phyloP scores from a whole-genome alignment of 352 stramenopile species.

The Aphanomyces invadans region DNA sequence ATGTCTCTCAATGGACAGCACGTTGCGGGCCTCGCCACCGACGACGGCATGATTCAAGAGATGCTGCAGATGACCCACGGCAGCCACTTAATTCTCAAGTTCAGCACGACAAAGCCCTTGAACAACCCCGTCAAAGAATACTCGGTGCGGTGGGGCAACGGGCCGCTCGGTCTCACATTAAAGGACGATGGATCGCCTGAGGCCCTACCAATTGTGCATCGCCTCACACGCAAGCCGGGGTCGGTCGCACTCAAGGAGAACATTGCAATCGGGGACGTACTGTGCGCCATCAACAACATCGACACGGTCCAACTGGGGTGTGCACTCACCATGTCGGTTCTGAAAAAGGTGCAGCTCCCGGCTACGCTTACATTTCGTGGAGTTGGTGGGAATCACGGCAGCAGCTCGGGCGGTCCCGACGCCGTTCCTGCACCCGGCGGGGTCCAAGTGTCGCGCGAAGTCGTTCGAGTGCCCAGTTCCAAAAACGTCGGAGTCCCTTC shows the following conservation, averaged over 20 bases:
- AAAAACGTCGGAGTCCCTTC: no score
- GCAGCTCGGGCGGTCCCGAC: neutral
- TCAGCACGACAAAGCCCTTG: slow-evolving; percentile 45
- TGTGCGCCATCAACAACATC: slow-evolving; percentile 86
- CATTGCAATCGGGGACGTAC: slow-evolving; percentile 76
- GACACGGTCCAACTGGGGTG: slow-evolving; percentile 82
- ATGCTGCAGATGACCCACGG: slow-evolving; percentile 54
- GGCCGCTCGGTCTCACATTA: slow-evolving; percentile 70
- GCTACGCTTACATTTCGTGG: slow-evolving; percentile 78
- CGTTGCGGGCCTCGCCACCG: slow-evolving; percentile 51
- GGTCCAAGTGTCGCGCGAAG: no score
- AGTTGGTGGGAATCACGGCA: slow-evolving; percentile 38
- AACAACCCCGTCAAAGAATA: slow-evolving; percentile 76
- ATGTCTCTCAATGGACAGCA: slow-evolving; percentile 65
- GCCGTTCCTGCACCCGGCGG: no score
- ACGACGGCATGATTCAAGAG: slow-evolving; percentile 61
- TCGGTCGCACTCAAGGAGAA: slow-evolving; percentile 85
- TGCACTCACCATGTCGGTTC: slow-evolving; percentile 81
- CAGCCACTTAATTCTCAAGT: slow-evolving; percentile 80
- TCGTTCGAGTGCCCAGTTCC: no score
- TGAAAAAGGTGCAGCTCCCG: slow-evolving; percentile 82
- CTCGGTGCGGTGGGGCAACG: slow-evolving; percentile 82
- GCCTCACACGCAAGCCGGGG: slow-evolving; percentile 75
- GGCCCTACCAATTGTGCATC: slow-evolving; percentile 82
- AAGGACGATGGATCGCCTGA: slow-evolving; percentile 80